Conservation (phyloP, 2,329 filamentous ascomycete genomes). For the Aspergillus unguis region DNA sequence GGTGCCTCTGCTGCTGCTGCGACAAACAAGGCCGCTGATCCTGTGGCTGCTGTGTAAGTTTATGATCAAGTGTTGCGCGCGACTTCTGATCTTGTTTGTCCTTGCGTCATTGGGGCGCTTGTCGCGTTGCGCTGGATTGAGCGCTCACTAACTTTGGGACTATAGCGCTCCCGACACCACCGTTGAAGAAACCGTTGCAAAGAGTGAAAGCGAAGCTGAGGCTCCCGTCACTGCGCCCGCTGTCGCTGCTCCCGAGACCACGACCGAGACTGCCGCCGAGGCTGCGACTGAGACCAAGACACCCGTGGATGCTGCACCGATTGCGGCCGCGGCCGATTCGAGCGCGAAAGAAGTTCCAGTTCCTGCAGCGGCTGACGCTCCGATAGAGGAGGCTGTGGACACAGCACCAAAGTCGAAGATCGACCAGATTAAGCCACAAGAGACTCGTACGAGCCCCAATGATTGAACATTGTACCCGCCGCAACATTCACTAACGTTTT, state of each 20-base stretch:
- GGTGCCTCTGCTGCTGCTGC: slow-evolving; percentile 21
- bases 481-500: slow-evolving; percentile 3
- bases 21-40: slow-evolving; percentile 25
- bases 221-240: slow-evolving; percentile 15
- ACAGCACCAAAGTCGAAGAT: slow-evolving; percentile 5
- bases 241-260: slow-evolving; percentile 20
- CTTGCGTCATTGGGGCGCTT: slow-evolving; percentile 6
- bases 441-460: slow-evolving; percentile 6
- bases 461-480: not conserved
- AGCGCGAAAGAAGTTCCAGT: slow-evolving; percentile 8
- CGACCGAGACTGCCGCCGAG: slow-evolving; percentile 1
- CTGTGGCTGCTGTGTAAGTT: slow-evolving; percentile 33
- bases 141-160: not conserved
- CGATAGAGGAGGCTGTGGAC: slow-evolving; percentile 12
- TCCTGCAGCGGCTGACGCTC: slow-evolving; percentile 8
- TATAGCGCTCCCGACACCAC: slow-evolving; percentile 6
- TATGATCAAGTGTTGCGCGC: not conserved
- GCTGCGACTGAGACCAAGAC: not conserved
- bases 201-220: slow-evolving; percentile 19
- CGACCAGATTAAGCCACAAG: not conserved
- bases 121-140: not conserved
- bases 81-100: not conserved
- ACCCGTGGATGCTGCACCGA: slow-evolving; percentile 7
- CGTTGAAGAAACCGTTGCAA: slow-evolving; percentile 15
- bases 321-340: slow-evolving; percentile 11